phyloP scores from a whole-genome alignment of 306 rosid genomes.

The Vigna trinervia region DNA sequence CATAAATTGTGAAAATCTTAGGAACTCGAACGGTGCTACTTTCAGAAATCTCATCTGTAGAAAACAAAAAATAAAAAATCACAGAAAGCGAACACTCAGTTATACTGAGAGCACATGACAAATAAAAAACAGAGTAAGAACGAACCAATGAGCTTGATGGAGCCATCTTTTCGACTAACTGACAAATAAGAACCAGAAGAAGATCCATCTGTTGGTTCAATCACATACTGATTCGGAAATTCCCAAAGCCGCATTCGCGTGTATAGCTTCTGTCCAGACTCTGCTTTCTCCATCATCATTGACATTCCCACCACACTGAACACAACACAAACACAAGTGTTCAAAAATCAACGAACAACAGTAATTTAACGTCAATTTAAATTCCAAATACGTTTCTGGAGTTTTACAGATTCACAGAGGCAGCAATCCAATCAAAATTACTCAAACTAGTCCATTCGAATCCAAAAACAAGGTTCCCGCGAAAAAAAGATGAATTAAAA shows the following conservation, averaged over 20 bases:
- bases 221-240: constrained; percentile 80
- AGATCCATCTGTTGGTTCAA: constrained; percentile 96
- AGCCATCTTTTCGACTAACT: constrained; percentile 76
- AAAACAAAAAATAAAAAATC: constrained; percentile 12
- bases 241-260: constrained; percentile 95
- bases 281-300: constrained; percentile 86
- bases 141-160: constrained; percentile 83
- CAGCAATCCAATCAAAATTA: background rate
- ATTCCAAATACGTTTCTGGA: background rate
- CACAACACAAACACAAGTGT: constrained; percentile 12
- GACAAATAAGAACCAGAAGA: constrained; percentile 79
- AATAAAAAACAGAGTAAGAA: background rate
- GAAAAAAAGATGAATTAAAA: background rate
- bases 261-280: constrained; percentile 82
- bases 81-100: background rate
- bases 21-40: constrained; percentile 74
- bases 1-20: constrained; percentile 75
- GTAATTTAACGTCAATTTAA: constrained; percentile 14
- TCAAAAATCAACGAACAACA: background rate
- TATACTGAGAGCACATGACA: background rate
- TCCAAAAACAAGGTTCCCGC: constrained; percentile 28
- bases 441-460: background rate
- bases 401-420: background rate
- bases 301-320: constrained; percentile 50
- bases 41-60: constrained; percentile 78